These are phyloP conservation scores for Annulohypoxylon maeteangense DNA, from an alignment of 495 filamentous ascomycete species.

Conservation along the genomic window DNA sequence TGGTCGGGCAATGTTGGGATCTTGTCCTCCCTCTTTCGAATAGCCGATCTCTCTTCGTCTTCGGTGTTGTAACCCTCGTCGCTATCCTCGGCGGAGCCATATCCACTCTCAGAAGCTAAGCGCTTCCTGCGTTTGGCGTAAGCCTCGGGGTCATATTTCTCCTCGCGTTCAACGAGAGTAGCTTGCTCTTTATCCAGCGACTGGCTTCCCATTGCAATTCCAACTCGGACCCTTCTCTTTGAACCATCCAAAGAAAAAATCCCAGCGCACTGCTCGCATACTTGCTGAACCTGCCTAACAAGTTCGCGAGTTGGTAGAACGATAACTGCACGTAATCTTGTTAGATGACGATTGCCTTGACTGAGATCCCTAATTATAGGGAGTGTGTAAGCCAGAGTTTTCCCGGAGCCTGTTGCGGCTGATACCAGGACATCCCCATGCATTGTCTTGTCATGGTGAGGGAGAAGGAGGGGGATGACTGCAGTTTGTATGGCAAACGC, in stretches of 20 bases:
- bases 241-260: constrained; percentile 59
- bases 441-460: constrained; percentile 60
- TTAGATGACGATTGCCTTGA: constrained; percentile 58
- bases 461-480: constrained; percentile 79
- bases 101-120: constrained; percentile 17
- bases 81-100: constrained; percentile 25
- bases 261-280: constrained; percentile 72
- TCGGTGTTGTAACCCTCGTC: constrained; percentile 46
- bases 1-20: constrained; percentile 65
- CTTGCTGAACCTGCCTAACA: constrained; percentile 80
- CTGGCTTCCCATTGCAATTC: constrained; percentile 82
- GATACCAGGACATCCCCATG: constrained; percentile 85
- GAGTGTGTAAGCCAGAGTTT: constrained; percentile 90
- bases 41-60: constrained; percentile 43
- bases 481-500: constrained; percentile 88
- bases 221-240: constrained; percentile 73
- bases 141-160: constrained; percentile 55
- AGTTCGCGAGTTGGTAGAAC: constrained; percentile 92
- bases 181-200: constrained; percentile 79
- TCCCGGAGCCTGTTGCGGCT: constrained; percentile 92
- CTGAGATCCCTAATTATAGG: constrained; percentile 82
- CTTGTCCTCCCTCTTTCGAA: constrained; percentile 45
- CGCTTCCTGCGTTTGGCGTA: constrained; percentile 45
- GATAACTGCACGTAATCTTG: constrained; percentile 77
- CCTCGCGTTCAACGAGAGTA: constrained; percentile 69